phyloP scores from a whole-genome alignment of 139 green algal species.

The Haematococcus lacustris region DNA sequence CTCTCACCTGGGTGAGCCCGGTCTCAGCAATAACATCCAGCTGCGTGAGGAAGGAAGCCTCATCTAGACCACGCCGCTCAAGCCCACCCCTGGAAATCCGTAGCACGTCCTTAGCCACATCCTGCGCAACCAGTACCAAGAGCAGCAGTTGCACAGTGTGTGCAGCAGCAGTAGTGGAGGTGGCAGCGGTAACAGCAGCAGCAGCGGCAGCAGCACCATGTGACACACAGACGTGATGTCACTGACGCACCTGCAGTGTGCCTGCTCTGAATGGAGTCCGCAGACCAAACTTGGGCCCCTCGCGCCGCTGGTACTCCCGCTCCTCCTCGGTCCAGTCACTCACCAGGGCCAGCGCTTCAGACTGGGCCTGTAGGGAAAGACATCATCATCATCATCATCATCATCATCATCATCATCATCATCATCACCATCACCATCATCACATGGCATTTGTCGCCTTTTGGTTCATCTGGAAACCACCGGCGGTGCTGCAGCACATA shows the following conservation, averaged over 20 bases:
- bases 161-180: too few species aligned
- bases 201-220: neutral
- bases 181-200: too few species aligned
- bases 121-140: too few species aligned
- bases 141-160: too few species aligned
- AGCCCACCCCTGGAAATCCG: conserved; percentile 74
- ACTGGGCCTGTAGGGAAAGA: conserved; percentile 20
- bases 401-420: too few species aligned
- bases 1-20: conserved; percentile 38
- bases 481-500: too few species aligned
- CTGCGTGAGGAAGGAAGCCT: conserved; percentile 72
- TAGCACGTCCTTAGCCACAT: conserved; percentile 58
- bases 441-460: too few species aligned
- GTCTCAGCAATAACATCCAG: conserved; percentile 67
- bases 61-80: conserved; percentile 65
- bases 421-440: too few species aligned
- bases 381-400: too few species aligned
- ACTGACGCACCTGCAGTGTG: conserved; percentile 61
- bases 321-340: conserved; percentile 78
- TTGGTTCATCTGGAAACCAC: too few species aligned
- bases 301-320: conserved; percentile 57
- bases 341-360: conserved; percentile 61
- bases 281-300: conserved; percentile 58
- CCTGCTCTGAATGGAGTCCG: conserved; percentile 85
- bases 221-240: conserved; percentile 1